Evolutionary conservation across 2,329 filamentous ascomycete genomes (phyloP).

Genomic region (Penicillium decumbens): DNA sequence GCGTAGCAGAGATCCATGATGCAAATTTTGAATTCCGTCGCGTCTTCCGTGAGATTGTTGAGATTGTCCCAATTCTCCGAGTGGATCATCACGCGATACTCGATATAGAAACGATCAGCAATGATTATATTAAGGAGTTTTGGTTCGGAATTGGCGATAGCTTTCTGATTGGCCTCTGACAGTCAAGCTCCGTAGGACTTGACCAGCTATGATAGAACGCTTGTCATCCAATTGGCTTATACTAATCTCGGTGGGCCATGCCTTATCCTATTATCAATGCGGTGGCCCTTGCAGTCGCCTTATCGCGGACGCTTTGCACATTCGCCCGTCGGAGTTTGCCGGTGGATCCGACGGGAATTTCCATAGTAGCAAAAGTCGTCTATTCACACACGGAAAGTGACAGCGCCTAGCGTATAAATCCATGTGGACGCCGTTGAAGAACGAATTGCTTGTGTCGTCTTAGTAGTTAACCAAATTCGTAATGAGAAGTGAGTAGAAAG

Average conservation of each 20-base stretch:
- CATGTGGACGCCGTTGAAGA: no score
- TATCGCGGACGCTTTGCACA: neutral
- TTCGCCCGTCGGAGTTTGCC: constrained; percentile 2
- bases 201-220: neutral
- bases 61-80: neutral
- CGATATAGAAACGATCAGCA: constrained; percentile 11
- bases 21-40: neutral
- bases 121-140: neutral
- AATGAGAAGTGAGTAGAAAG: no score
- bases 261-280: neutral
- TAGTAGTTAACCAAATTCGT: no score
- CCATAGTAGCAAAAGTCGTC: neutral
- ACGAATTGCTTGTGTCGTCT: no score
- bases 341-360: neutral
- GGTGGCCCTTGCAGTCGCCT: neutral
- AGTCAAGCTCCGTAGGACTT: constrained; percentile 10
- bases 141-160: constrained; percentile 4
- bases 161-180: constrained; percentile 11
- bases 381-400: no score
- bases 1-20: neutral
- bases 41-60: neutral
- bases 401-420: no score
- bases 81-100: constrained; percentile 6
- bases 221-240: neutral
- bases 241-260: neutral